Base-by-base conservation (phyloP, 2,329 filamentous ascomycete species). In the Scytalidium lignicola region DNA sequence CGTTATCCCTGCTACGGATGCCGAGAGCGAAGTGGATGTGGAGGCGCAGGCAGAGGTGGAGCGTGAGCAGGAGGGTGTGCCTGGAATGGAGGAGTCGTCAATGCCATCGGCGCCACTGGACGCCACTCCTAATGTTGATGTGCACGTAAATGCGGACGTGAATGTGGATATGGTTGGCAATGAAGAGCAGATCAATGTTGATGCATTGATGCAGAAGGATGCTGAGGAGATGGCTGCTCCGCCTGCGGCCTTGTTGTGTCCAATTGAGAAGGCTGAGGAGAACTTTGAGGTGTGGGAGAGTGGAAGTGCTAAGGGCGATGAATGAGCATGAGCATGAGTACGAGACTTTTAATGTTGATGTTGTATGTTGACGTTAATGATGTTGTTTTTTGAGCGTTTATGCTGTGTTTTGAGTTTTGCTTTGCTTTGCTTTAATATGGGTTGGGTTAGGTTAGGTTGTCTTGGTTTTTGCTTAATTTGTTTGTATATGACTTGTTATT, bases 281-380 rank as follows among this genome's bases (percentile, higher is more conserved):
- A 74, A 68, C 62, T 81, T 88, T 58, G 82, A 86, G 58, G 73
- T 88, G 15, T 88, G 84, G 83, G 85, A 88, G 66, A 87, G 83
- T 61, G 76, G 74, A 21, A 86, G 82, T 64, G 75, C 77, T 21
- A 79, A 80, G 55, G 84, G 81, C 43, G 83, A 60, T 39, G 58
- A 62, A 37, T 58, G 48, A 40, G 32, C 15, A 15, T 37, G 23
- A 26, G 23, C 23, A n/a, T n/a, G n/a, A n/a, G n/a, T n/a, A n/a
- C n/a, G n/a, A n/a, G n/a, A n/a, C n/a, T n/a, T n/a, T n/a, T n/a
- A n/a, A n/a, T n/a, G n/a, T n/a, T n/a, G n/a, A n/a, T n/a, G n/a
- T n/a, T n/a, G n/a, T n/a, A n/a, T n/a, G n/a, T 26, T 26, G 32
- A 7, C 32, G 32, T 37, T 37, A 7, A 37, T 9, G 15, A 10